Conservation (phyloP, 78 protist genomes). For the Guillardia theta region DNA sequence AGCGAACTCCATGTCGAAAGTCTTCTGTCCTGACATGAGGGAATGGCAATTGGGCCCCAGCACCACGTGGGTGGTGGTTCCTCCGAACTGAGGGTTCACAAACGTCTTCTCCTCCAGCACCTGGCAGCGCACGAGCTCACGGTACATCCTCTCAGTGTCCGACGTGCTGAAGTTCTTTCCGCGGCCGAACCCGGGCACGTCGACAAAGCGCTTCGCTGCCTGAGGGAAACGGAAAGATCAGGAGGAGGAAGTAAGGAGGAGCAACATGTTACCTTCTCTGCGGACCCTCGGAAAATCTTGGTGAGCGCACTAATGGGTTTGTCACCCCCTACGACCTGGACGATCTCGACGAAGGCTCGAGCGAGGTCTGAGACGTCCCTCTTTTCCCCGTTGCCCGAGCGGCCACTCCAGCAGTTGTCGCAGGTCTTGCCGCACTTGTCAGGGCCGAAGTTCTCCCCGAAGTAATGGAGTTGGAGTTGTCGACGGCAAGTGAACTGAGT, state of each 20-base stretch:
- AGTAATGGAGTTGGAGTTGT: background rate
- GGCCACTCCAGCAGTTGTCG: background rate
- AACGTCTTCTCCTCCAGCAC: background rate
- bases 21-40: background rate
- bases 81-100: constrained; percentile 2
- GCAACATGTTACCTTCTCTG: too few species aligned
- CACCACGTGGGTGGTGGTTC: background rate
- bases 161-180: background rate
- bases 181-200: background rate
- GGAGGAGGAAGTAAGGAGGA: background rate
- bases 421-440: background rate
- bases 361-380: background rate
- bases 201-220: background rate
- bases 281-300: constrained; percentile 15
- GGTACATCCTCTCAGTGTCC: background rate
- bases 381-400: background rate
- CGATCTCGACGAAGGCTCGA: background rate
- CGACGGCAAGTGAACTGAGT: background rate
- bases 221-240: background rate
- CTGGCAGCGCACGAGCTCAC: background rate
- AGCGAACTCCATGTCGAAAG: background rate
- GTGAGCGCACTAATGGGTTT: background rate
- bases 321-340: background rate
- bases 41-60: background rate
- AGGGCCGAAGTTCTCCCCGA: background rate